phyloP scores from a whole-genome alignment of 352 stramenopile species.

The Blastocystis sp. region DNA sequence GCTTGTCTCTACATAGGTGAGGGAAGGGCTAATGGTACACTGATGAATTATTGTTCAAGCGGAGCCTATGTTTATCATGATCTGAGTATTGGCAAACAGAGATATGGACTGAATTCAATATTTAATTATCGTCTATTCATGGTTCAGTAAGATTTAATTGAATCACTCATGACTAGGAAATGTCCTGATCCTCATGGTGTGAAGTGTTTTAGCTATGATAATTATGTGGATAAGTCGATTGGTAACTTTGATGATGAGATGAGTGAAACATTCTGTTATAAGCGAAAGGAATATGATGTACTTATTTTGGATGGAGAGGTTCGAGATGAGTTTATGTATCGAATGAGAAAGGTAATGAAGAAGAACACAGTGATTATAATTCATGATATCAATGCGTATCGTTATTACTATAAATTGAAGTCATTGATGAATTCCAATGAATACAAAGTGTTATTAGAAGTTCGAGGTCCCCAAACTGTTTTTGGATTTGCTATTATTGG shows the following conservation, averaged over 20 bases:
- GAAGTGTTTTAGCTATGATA: background rate
- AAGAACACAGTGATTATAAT: slow-evolving; percentile 11
- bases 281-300: slow-evolving; percentile 3
- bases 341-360: slow-evolving; percentile 25
- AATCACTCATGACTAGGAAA: background rate
- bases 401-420: background rate
- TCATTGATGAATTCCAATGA: slow-evolving; percentile 1
- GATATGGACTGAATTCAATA: background rate
- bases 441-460: slow-evolving; percentile 6
- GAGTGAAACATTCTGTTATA: background rate
- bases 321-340: background rate
- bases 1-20: background rate
- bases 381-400: background rate
- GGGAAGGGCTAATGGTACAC: background rate
- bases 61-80: background rate
- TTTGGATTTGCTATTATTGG: slow-evolving; percentile 8
- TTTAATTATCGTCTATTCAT: slow-evolving; percentile 6
- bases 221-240: background rate
- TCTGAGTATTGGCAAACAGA: background rate
- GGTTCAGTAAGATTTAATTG: background rate
- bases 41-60: background rate
- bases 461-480: background rate
- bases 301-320: background rate
- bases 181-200: background rate
- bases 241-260: background rate